Conservation (phyloP, 164 flowering plant genomes). For the Chimonanthus salicifolius region DNA sequence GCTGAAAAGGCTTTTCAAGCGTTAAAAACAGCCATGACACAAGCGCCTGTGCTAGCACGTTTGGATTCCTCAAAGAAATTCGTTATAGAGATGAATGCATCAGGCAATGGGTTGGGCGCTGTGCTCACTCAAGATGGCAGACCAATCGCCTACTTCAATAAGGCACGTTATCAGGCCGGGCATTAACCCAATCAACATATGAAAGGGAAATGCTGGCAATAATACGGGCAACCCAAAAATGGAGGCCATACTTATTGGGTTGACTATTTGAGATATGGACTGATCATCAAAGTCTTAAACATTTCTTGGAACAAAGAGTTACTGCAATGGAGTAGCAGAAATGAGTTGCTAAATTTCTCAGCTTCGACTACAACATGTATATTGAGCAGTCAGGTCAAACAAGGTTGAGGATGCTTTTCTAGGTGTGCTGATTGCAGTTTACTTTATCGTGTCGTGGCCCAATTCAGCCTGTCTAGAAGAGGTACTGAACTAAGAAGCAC, state of each 20-base stretch:
- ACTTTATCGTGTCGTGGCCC: too few relatives aligned
- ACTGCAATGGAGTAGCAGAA: neutral
- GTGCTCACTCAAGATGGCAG: neutral
- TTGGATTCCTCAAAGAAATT: neutral
- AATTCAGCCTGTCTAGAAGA: neutral
- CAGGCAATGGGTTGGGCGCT: neutral
- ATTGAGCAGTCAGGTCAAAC: neutral
- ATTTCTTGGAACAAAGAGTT: neutral
- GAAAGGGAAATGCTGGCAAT: conserved; percentile 1
- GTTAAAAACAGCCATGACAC: neutral
- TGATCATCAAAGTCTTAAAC: conserved; percentile 6
- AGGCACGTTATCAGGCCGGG: neutral
- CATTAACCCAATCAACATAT: neutral
- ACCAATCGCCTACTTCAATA: conserved; percentile 1
- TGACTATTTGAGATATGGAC: neutral
- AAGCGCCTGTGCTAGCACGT: neutral
- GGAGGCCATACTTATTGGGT: conserved; percentile 4
- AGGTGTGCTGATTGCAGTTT: neutral
- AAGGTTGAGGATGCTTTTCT: neutral
- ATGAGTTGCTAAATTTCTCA: neutral
- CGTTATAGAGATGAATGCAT: conserved; percentile 3
- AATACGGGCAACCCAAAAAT: neutral
- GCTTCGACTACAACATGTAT: neutral
- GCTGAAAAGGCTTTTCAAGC: neutral
- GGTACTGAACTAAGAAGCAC: neutral